Conservation (phyloP, 805 yeast species). For the Pichia gijzeniarum region DNA sequence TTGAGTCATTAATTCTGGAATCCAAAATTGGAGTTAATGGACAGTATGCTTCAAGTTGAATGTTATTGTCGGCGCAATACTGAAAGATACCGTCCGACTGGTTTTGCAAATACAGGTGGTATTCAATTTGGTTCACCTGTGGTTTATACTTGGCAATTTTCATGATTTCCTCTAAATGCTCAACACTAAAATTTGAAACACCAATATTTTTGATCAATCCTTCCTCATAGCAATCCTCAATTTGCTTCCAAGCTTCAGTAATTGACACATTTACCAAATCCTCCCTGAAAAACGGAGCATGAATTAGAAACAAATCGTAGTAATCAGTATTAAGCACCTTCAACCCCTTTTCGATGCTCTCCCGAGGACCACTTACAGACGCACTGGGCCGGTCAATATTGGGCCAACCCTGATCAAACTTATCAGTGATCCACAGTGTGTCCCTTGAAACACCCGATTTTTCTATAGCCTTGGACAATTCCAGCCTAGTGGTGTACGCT, state of each 20-base stretch:
- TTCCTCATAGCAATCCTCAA: conserved; percentile 36
- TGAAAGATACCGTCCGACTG: conserved; percentile 52
- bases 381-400: conserved; percentile 12
- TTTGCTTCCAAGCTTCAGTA: conserved; percentile 45
- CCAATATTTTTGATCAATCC: conserved; percentile 47
- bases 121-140: conserved; percentile 63
- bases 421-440: conserved; percentile 54
- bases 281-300: conserved; percentile 44
- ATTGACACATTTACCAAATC: conserved; percentile 40
- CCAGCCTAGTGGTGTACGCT: conserved; percentile 53
- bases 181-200: conserved; percentile 54
- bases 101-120: conserved; percentile 57
- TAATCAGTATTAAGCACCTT: conserved; percentile 44
- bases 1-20: conserved; percentile 30
- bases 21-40: conserved; percentile 60
- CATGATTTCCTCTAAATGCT: conserved; percentile 38
- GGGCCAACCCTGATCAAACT: conserved; percentile 41
- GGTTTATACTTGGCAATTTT: conserved; percentile 43
- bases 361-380: conserved; percentile 38
- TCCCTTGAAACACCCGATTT: conserved; percentile 40
- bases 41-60: conserved; percentile 56
- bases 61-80: conserved; percentile 43
- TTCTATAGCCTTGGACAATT: conserved; percentile 49
- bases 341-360: conserved; percentile 41
- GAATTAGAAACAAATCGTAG: conserved; percentile 57